These are phyloP conservation scores for Petunia axillaris DNA, from an alignment of 257 asterid species.

Conservation along the genomic window DNA sequence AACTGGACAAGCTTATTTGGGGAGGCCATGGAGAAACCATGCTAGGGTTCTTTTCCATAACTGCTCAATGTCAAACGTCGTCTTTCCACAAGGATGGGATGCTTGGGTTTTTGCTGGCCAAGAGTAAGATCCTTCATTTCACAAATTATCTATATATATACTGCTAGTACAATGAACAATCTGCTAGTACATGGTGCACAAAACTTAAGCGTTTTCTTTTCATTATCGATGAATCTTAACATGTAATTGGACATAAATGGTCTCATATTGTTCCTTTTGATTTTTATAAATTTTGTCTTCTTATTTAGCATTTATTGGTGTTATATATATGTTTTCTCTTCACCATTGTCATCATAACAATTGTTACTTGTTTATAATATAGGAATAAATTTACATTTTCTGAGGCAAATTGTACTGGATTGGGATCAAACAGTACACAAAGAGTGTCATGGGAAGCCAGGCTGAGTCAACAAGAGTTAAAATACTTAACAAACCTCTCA, in stretches of 20 bases:
- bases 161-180: not conserved
- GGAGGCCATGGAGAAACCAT: slow-evolving; percentile 29
- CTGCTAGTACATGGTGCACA: not conserved
- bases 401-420: slow-evolving; percentile 12
- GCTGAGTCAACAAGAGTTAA: slow-evolving; percentile 3
- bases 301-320: not conserved
- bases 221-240: no score
- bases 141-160: not conserved
- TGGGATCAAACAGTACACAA: slow-evolving; percentile 2
- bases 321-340: not conserved
- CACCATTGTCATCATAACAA: not conserved
- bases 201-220: no score
- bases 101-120: not conserved
- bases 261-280: not conserved
- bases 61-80: not conserved
- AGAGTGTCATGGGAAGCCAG: slow-evolving; percentile 22
- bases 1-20: slow-evolving; percentile 21
- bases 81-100: slow-evolving; percentile 18
- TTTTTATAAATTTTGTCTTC: no score
- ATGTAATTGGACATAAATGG: no score
- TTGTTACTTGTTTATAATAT: not conserved
- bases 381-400: slow-evolving; percentile 17
- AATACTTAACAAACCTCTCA: slow-evolving; percentile 26
- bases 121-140: slow-evolving; percentile 12
- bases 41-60: slow-evolving; percentile 24